Conservation (phyloP, 805 yeast genomes). For the Wickerhamomyces chaumierensis region DNA sequence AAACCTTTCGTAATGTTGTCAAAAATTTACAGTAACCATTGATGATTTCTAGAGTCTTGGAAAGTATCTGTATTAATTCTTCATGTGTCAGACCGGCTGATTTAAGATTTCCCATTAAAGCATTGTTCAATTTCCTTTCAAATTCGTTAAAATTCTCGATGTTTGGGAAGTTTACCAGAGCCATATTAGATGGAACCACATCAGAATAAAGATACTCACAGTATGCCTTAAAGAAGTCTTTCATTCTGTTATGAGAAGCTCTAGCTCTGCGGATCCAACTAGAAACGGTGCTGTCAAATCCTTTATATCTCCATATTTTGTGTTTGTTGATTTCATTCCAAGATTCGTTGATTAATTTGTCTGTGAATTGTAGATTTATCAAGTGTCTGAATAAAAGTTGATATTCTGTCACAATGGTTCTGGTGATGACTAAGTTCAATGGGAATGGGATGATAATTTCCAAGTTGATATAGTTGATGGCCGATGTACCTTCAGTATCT, state of each 20-base stretch:
- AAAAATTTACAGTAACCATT: slow-evolving; percentile 37
- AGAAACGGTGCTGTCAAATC: slow-evolving; percentile 30
- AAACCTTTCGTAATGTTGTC: slow-evolving; percentile 40
- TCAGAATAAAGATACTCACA: slow-evolving; percentile 44
- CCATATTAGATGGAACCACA: slow-evolving; percentile 48
- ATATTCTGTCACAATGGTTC: slow-evolving; percentile 63
- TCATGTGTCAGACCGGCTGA: slow-evolving; percentile 59
- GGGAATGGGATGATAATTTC: slow-evolving; percentile 78
- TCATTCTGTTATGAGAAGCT: slow-evolving; percentile 37
- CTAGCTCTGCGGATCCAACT: slow-evolving; percentile 47
- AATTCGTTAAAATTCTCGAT: slow-evolving; percentile 24
- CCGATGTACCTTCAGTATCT: slow-evolving; percentile 24
- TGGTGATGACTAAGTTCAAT: slow-evolving; percentile 58
- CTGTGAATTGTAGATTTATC: slow-evolving; percentile 49
- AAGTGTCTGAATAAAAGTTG: slow-evolving; percentile 71
- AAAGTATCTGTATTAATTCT: slow-evolving; percentile 34
- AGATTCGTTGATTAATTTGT: slow-evolving; percentile 45
- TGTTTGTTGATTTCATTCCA: slow-evolving; percentile 65
- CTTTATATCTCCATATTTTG: slow-evolving; percentile 50
- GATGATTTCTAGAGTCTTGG: slow-evolving; percentile 34
- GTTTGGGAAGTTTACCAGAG: slow-evolving; percentile 21
- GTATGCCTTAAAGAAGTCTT: slow-evolving; percentile 42
- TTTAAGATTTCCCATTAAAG: slow-evolving; percentile 49
- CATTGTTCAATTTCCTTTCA: slow-evolving; percentile 36
- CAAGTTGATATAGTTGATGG: slow-evolving; percentile 42